Evolutionary conservation across 805 yeast genomes (phyloP).

Genomic region (Wickerhamomyces alni): DNA sequence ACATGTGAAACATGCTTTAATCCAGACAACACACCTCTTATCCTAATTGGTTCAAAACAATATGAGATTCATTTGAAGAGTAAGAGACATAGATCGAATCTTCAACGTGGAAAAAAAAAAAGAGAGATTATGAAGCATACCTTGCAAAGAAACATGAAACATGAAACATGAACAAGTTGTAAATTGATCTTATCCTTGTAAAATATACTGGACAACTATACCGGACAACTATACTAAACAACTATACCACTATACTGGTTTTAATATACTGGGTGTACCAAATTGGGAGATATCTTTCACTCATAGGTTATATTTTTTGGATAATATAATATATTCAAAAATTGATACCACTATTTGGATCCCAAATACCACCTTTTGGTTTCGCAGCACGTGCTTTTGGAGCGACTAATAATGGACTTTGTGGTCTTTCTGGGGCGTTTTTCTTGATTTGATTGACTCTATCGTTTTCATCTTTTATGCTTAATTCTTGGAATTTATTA

Average conservation of each 20-base stretch:
- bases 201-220: too few species aligned
- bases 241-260: too few species aligned
- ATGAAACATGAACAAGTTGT: too few species aligned
- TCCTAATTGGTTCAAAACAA: slow-evolving; percentile 68
- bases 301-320: too few species aligned
- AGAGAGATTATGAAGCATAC: slow-evolving; percentile 47
- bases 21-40: slow-evolving; percentile 44
- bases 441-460: not conserved
- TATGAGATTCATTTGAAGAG: slow-evolving; percentile 67
- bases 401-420: slow-evolving; percentile 16
- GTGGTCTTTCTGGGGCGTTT: slow-evolving; percentile 3
- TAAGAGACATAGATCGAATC: slow-evolving; percentile 56
- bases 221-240: too few species aligned
- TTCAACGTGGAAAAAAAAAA: slow-evolving; percentile 42
- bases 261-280: too few species aligned
- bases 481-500: slow-evolving; percentile 25
- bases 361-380: slow-evolving; percentile 25
- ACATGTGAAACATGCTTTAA: slow-evolving; percentile 63
- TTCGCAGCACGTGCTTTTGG: slow-evolving; percentile 17
- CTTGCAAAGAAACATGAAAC: slow-evolving; percentile 17
- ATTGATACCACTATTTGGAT: slow-evolving; percentile 21
- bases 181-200: too few species aligned
- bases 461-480: slow-evolving; percentile 3
- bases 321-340: slow-evolving; percentile 5
- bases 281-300: too few species aligned